Base-by-base conservation (phyloP, 2,329 filamentous ascomycete species). In the Periconia digitata region DNA sequence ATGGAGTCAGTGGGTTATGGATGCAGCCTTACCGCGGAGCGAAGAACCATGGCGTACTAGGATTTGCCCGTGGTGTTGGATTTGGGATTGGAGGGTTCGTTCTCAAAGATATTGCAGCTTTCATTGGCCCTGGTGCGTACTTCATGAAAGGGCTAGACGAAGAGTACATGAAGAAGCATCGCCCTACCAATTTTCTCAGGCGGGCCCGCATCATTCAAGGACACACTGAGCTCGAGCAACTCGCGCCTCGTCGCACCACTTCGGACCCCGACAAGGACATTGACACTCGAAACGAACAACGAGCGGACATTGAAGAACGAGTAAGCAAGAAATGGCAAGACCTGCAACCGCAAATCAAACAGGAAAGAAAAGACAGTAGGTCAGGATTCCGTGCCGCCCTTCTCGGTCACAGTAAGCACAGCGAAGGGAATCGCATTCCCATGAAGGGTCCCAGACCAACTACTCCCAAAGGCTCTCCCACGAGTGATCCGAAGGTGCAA, bases 21-120 rank as follows among this genome's bases (percentile, higher is more conserved):
- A 74, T 74, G 2, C 79, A 86, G 15, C 85, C 85, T 0, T 70
- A 80, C 36, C 76, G 76, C 0, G 83, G 82, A 0, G 83, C 83
- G 2, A 78, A 76, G 46, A 72, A 80, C n/a, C 70, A 74, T 7
- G 83, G 83, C 1, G 58, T 79, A 15, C 72, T 79, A 35, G 85
- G 85, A 2, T 74, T 72, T n/a, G 51, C 75, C 0, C 71, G 71
- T 42, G 79, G 79, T 3, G 70, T 84, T 0, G 84, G 82, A 13
- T 85, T 84, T 75, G 85, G 85, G 0, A 56, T 87, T 7, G 81
- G 79, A 1, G 84, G 85, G 0, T 78, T 87, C 20, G 75, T 87
- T 2, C 74, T 87, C 22, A 88, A 88, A 64, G 80, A 85, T 43
- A 75, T 86, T 6, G 76, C 84, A 0, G 85, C 85, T 6, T 48